Evolutionary conservation across 1,284 basidiomycete genomes (phyloP).

Genomic region (Puccinia coronata): DNA sequence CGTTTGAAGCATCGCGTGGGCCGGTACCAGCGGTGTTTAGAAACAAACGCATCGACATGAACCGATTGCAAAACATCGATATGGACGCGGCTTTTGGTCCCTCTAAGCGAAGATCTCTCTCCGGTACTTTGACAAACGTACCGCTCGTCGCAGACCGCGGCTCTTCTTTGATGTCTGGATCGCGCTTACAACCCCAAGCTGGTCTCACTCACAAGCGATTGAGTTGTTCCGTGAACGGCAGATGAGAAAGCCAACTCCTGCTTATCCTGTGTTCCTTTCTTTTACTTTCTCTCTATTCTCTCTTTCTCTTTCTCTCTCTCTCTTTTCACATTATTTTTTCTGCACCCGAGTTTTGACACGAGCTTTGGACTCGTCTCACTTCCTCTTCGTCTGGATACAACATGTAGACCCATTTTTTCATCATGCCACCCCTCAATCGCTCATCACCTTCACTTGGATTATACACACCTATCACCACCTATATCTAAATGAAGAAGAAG

Average conservation of each 20-base stretch:
- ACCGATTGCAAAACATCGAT: conserved; percentile 7
- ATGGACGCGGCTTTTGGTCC: conserved; percentile 17
- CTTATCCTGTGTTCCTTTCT: neutral
- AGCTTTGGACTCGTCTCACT: too few species aligned
- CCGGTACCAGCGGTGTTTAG: conserved; percentile 28
- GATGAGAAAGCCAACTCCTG: neutral
- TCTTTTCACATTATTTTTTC: neutral
- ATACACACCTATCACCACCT: too few species aligned
- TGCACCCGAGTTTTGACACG: neutral
- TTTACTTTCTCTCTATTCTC: neutral
- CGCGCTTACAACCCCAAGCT: neutral
- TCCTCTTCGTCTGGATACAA: too few species aligned
- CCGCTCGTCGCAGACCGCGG: neutral
- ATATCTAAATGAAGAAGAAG: too few species aligned
- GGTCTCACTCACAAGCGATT: neutral
- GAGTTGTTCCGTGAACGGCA: conserved; percentile 20
- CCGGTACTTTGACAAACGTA: neutral
- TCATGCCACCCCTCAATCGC: too few species aligned
- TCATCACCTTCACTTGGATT: too few species aligned
- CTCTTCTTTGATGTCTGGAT: neutral
- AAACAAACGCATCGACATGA: conserved; percentile 33
- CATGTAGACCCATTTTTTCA: too few species aligned
- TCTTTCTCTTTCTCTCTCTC: neutral
- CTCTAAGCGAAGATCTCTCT: conserved; percentile 21
- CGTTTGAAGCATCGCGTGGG: conserved; percentile 7